Evolutionary conservation across 495 filamentous ascomycete species (phyloP).

Genomic region (Mytilinidion resinicola): DNA sequence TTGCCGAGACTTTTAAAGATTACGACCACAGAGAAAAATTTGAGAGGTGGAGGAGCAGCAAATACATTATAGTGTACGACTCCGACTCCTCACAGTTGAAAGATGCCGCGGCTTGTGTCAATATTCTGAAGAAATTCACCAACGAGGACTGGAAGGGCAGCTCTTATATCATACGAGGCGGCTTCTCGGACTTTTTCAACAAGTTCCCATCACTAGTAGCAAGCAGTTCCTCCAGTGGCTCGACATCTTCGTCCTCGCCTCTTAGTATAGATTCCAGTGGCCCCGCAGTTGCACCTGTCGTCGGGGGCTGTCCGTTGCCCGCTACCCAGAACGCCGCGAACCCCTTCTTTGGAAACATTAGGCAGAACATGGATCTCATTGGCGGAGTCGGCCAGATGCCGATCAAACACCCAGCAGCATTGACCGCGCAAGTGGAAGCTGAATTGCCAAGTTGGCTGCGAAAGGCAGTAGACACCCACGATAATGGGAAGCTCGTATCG

Average conservation of each 20-base stretch:
- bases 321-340: constrained; percentile 59
- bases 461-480: constrained; percentile 53
- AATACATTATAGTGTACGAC: constrained; percentile 84
- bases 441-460: constrained; percentile 71
- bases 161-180: constrained; percentile 61
- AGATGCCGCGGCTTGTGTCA: constrained; percentile 68
- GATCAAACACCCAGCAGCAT: constrained; percentile 57
- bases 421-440: constrained; percentile 41
- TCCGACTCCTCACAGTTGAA: constrained; percentile 64
- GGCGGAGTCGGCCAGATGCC: constrained; percentile 89
- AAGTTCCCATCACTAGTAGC: constrained; percentile 45
- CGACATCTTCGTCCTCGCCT: constrained; percentile 38
- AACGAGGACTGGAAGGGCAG: constrained; percentile 75
- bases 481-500: constrained; percentile 74
- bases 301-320: constrained; percentile 82
- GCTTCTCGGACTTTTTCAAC: constrained; percentile 45
- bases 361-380: constrained; percentile 93
- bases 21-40: constrained; percentile 69
- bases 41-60: constrained; percentile 63
- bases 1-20: constrained; percentile 79
- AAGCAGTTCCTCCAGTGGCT: constrained; percentile 36
- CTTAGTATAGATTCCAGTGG: constrained; percentile 36
- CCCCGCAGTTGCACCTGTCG: constrained; percentile 63
- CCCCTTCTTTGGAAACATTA: constrained; percentile 92
- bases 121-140: constrained; percentile 88